These are phyloP conservation scores for Suhomyces bolitotheri DNA, from an alignment of 1,139 yeast genomes.

Conservation along the genomic window DNA sequence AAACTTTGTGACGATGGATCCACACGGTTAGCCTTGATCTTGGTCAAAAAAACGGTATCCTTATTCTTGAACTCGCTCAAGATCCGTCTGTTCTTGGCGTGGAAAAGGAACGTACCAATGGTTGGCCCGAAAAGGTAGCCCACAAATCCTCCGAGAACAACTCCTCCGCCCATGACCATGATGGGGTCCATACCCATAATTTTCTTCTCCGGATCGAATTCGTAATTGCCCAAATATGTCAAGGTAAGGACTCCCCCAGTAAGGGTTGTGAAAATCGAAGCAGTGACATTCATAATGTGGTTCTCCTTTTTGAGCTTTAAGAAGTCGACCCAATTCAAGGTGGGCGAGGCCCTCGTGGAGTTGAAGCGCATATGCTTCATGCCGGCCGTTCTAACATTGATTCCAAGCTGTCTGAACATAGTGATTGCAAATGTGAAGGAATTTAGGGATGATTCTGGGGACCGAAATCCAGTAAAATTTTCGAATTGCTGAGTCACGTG, in stretches of 20 bases:
- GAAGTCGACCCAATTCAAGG: slow-evolving; percentile 74
- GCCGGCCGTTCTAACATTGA: slow-evolving; percentile 11
- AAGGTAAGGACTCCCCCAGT: slow-evolving; percentile 72
- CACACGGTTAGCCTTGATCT: slow-evolving; percentile 75
- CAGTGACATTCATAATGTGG: slow-evolving; percentile 64
- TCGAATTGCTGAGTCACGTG: no score
- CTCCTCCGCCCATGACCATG: slow-evolving; percentile 68
- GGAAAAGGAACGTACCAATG: slow-evolving; percentile 71
- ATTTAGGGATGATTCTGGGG: not conserved
- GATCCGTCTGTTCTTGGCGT: slow-evolving; percentile 48
- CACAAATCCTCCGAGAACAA: slow-evolving; percentile 66
- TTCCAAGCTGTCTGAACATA: slow-evolving; percentile 19
- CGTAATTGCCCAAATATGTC: slow-evolving; percentile 74
- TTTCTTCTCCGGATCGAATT: slow-evolving; percentile 83
- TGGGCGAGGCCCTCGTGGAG: slow-evolving; percentile 19
- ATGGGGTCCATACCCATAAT: slow-evolving; percentile 88
- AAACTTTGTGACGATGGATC: slow-evolving; percentile 93
- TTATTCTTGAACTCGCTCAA: slow-evolving; percentile 53
- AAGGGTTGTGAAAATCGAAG: slow-evolving; percentile 69
- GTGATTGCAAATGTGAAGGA: not conserved
- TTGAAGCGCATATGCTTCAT: slow-evolving; percentile 23
- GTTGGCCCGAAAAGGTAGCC: slow-evolving; percentile 87
- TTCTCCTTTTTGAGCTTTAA: slow-evolving; percentile 73
- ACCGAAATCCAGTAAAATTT: no score
- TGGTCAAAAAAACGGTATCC: slow-evolving; percentile 73